A percentile compares a stretch with the other conserved stretches of the same genome.
phyloP scores from a whole-genome alignment of 257 asterid species.

The Capsicum baccatum region DNA sequence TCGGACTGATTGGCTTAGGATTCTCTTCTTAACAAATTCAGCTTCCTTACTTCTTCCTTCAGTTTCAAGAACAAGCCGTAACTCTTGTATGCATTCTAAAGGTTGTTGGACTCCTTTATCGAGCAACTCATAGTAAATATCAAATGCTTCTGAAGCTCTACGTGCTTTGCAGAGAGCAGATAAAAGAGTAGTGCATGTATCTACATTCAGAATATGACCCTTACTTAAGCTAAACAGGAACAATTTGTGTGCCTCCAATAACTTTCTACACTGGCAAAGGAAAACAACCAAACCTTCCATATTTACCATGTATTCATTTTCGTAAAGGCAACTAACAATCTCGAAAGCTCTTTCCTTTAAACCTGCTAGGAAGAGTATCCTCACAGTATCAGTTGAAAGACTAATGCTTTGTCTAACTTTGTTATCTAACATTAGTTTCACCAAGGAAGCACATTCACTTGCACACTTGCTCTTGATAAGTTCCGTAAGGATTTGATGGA shows the following conservation, averaged over 20 bases:
- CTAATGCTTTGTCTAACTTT: conserved; percentile 61
- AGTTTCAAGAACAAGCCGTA: conserved; percentile 57
- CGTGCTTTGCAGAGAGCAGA: conserved; percentile 53
- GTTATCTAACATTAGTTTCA: conserved; percentile 67
- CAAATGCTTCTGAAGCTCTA: conserved; percentile 61
- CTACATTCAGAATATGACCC: conserved; percentile 50
- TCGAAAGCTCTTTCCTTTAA: conserved; percentile 53
- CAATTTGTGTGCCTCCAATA: conserved; percentile 57
- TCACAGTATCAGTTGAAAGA: conserved; percentile 67
- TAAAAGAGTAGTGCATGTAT: conserved; percentile 46
- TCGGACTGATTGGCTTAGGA: conserved; percentile 32
- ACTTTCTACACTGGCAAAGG: conserved; percentile 59
- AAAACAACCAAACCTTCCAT: conserved; percentile 54
- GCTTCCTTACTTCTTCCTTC: conserved; percentile 73
- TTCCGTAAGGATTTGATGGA: conserved; percentile 62
- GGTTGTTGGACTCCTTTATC: conserved; percentile 64
- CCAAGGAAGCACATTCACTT: conserved; percentile 59
- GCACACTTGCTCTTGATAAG: conserved; percentile 60
- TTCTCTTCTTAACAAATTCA: conserved; percentile 77
- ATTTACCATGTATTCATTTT: conserved; percentile 57
- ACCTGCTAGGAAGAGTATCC: conserved; percentile 49
- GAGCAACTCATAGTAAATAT: conserved; percentile 64
- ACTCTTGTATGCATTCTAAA: conserved; percentile 58
- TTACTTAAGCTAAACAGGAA: conserved; percentile 52
- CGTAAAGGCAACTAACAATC: conserved; percentile 53